Percentiles rank a stretch among this genome's conserved stretches.
These are phyloP conservation scores for Symbiodinium natans DNA, from an alignment of 73 alveolate genomes.

Conservation along the genomic window DNA sequence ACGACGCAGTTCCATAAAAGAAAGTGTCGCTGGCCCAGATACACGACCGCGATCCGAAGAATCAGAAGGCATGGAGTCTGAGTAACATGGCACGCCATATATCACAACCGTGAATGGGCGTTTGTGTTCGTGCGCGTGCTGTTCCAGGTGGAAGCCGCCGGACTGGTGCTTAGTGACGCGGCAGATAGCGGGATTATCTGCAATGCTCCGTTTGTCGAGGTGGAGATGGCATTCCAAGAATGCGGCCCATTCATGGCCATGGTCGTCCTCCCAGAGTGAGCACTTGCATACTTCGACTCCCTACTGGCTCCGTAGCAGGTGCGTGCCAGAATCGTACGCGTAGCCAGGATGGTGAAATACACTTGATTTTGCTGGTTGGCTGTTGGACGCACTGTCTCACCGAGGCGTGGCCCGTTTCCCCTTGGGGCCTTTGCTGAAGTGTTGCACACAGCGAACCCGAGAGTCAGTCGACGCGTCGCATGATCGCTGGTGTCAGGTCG, in stretches of 20 bases:
- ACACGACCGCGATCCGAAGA: constrained; percentile 66
- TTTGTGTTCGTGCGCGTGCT: background rate
- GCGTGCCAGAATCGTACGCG: too few species aligned
- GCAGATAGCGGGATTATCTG: too few species aligned
- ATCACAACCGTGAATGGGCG: too few species aligned
- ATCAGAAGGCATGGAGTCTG: constrained; percentile 11
- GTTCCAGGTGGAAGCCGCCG: background rate
- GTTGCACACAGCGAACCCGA: background rate
- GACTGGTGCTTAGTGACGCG: background rate
- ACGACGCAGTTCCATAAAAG: background rate
- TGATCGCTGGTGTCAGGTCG: too few species aligned
- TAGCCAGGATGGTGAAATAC: too few species aligned
- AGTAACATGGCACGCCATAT: background rate
- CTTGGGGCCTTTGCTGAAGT: constrained; percentile 63
- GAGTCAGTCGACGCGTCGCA: too few species aligned
- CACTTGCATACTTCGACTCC: too few species aligned
- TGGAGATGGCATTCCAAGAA: background rate
- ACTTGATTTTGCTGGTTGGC: too few species aligned
- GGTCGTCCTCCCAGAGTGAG: background rate
- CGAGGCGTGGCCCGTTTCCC: constrained; percentile 82
- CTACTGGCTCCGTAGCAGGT: too few species aligned
- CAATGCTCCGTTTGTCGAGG: background rate
- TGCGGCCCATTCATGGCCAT: constrained; percentile 20
- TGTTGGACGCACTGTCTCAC: too few species aligned
- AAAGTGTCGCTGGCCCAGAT: background rate